Evolutionary conservation across 2,329 filamentous ascomycete genomes (phyloP), one percentile per base, ranked within the genome.

Genomic region (Exophiala viscosa): DNA sequence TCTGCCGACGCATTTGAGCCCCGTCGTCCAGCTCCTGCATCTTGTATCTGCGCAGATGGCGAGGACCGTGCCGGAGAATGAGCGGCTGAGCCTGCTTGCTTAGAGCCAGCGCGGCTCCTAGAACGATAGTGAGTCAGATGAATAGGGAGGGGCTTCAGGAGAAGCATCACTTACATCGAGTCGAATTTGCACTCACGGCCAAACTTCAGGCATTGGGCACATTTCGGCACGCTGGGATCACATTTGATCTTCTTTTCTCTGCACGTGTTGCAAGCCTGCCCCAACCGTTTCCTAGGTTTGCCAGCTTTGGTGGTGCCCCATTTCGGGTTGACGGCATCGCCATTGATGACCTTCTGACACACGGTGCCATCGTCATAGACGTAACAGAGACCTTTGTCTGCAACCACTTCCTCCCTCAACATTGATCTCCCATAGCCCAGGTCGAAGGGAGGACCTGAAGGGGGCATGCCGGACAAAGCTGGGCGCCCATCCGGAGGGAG

Each of bases 241-340:
- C 91, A 96, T 70, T 95, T 96, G 73, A 96, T 95, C 77, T 96
- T 96, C 82, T 96, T 96, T 73, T 96, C 90, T 45, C 91, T 83
- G 68, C 91, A 96, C 10, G 90, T 93, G 53, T 95, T 79, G 66
- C 91, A 96, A n/a, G 90, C 90, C 67, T 95, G 90, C 18, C 91
- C 90, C 51, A 96, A 77, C 51, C 91, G 81, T 73, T 96, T 96
- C 61, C 91, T 83, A 43, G 91, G 90, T 73, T 95, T 96, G 11
- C 91, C 91, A 2, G 91, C 90, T 72, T 96, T 96, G 33, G 91
- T 96, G 8, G 95, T 84, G 13, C 91, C 90, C 91, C 91, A 96
- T 61, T 89, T 88, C 1, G 90, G 88, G 67, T 95, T 96, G 46
- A 96, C 90, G 0, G 79, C 78, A 66, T 95, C 88, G 14, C 90